phyloP scores from a whole-genome alignment of 805 yeast species.

The Teunomyces atbi region DNA sequence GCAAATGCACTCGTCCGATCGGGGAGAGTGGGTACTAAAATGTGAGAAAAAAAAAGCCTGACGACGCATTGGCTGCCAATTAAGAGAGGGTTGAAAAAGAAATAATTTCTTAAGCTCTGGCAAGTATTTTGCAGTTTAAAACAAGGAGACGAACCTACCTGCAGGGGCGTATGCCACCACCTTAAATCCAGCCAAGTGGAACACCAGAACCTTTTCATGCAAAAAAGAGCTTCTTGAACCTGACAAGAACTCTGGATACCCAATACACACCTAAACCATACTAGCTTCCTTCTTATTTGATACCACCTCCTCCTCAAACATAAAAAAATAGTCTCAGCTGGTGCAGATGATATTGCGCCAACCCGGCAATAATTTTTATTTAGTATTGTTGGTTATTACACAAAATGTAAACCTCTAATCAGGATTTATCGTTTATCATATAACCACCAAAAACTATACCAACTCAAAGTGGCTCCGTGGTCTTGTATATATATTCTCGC shows the following conservation, averaged over 20 bases:
- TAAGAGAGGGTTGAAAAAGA: conserved; percentile 5
- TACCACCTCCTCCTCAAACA: neutral
- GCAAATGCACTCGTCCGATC: neutral
- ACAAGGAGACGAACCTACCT: conserved; percentile 3
- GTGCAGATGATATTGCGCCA: conserved; percentile 3
- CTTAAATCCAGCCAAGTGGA: neutral
- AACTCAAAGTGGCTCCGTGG: conserved; percentile 5
- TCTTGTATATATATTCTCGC: conserved; percentile 4
- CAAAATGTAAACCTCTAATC: conserved; percentile 9
- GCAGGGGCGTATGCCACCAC: conserved; percentile 1
- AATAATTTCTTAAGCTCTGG: neutral
- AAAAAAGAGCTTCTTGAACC: neutral
- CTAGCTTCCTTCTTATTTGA: too few relatives aligned
- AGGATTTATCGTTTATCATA: conserved; percentile 10
- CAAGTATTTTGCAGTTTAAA: conserved; percentile 2
- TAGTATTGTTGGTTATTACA: conserved; percentile 7
- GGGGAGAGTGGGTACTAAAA: neutral
- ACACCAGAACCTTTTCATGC: neutral
- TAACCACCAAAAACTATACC: conserved; percentile 4
- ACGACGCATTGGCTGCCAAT: conserved; percentile 5
- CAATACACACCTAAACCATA: too few relatives aligned
- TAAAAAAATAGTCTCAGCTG: neutral
- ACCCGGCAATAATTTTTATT: conserved; percentile 4
- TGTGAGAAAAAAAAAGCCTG: conserved; percentile 1
- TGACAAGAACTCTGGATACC: neutral